phyloP scores from a whole-genome alignment of 352 stramenopile genomes.

The Chrysophaeum taylorii region DNA sequence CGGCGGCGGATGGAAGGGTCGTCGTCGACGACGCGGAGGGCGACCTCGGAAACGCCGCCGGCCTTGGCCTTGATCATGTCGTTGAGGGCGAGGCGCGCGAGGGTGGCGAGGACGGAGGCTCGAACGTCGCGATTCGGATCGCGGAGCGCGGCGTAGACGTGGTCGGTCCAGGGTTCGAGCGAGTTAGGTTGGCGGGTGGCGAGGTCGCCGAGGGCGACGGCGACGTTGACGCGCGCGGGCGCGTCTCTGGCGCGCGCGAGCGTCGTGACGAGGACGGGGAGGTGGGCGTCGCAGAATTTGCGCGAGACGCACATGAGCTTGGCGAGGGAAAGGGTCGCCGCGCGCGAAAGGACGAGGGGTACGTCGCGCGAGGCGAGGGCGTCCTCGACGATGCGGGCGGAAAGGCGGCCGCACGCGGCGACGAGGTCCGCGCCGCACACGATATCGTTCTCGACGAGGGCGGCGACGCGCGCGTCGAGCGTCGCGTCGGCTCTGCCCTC shows the following conservation, averaged over 20 bases:
- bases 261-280: slow-evolving; percentile 85
- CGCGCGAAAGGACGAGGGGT: not conserved
- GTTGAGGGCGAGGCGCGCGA: slow-evolving; percentile 97
- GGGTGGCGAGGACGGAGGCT: slow-evolving; percentile 16
- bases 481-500: slow-evolving; percentile 75
- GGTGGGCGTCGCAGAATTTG: slow-evolving; percentile 83
- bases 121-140: slow-evolving; percentile 48
- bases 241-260: slow-evolving; percentile 48
- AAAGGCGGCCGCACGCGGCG: slow-evolving; percentile 62
- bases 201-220: slow-evolving; percentile 90
- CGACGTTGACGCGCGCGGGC: slow-evolving; percentile 80
- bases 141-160: slow-evolving; percentile 82
- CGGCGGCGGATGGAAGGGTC: slow-evolving; percentile 79
- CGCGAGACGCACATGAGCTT: slow-evolving; percentile 96
- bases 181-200: slow-evolving; percentile 94
- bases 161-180: slow-evolving; percentile 92
- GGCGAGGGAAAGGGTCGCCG: slow-evolving; percentile 79
- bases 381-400: not conserved
- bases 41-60: slow-evolving; percentile 74
- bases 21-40: slow-evolving; percentile 83
- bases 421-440: slow-evolving; percentile 71
- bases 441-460: slow-evolving; percentile 73
- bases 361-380: not conserved
- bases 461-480: slow-evolving; percentile 73
- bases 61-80: slow-evolving; percentile 99